A percentile compares a stretch with the other conserved stretches of the same genome.
Conservation (phyloP, 495 filamentous ascomycete species). For the Aspergillus avenaceus region DNA sequence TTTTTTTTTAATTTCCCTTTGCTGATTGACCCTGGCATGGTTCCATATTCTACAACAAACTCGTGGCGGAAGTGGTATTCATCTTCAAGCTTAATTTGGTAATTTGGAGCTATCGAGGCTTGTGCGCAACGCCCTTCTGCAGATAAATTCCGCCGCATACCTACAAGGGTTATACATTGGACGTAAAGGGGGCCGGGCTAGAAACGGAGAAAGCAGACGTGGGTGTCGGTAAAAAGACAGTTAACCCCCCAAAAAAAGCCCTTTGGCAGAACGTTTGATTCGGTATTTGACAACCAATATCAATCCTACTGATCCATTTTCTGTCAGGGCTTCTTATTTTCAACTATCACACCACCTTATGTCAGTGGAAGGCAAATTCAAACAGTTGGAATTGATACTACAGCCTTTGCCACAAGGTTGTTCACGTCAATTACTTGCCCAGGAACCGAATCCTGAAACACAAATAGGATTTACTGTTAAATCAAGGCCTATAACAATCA, state of each 20-base stretch:
- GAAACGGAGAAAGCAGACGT: conserved; percentile 16
- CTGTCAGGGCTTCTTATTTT: neutral
- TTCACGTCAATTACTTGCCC: too few species aligned
- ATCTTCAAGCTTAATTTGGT: conserved; percentile 22
- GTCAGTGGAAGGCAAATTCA: neutral
- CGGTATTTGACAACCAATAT: conserved; percentile 19
- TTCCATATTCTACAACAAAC: conserved; percentile 25
- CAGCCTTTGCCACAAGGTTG: neutral
- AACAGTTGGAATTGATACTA: neutral
- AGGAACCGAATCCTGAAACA: too few species aligned
- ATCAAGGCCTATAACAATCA: neutral
- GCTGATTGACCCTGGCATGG: conserved; percentile 30
- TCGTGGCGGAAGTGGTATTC: conserved; percentile 33
- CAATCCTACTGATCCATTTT: conserved; percentile 15
- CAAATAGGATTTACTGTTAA: neutral
- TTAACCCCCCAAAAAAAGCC: neutral
- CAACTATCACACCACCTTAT: neutral
- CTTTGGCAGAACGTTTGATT: conserved; percentile 11
- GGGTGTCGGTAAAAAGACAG: conserved; percentile 13
- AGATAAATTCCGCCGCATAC: conserved; percentile 22
- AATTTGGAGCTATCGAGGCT: conserved; percentile 19
- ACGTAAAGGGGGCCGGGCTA: conserved; percentile 15
- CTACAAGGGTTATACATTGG: conserved; percentile 23
- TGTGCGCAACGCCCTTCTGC: conserved; percentile 20
- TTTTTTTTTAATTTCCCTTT: neutral